Evolutionary conservation across 129 eudicot genomes (phyloP).

Genomic region (Flaveria linearis): DNA sequence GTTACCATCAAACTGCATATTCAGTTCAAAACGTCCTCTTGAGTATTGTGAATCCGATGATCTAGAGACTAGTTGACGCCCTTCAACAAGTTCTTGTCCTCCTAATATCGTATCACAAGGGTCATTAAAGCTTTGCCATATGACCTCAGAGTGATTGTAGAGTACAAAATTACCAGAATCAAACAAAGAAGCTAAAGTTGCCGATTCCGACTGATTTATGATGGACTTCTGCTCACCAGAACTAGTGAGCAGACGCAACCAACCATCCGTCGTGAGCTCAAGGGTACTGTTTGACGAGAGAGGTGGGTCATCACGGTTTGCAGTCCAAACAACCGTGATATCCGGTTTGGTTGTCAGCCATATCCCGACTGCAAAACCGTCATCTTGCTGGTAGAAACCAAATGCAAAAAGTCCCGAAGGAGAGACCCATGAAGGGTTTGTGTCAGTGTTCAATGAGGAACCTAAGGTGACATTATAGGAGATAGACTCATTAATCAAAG

Average conservation of each 20-base stretch:
- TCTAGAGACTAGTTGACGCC: conserved; percentile 16
- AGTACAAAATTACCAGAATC: conserved; percentile 42
- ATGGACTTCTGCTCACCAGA: background rate
- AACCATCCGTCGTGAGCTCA: conserved; percentile 22
- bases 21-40: conserved; percentile 24
- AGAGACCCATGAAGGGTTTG: conserved; percentile 37
- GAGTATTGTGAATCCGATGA: conserved; percentile 14
- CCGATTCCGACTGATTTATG: background rate
- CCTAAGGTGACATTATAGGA: conserved; percentile 27
- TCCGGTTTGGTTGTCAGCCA: conserved; percentile 34
- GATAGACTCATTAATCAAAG: background rate
- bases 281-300: conserved; percentile 31
- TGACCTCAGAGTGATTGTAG: background rate
- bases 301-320: conserved; percentile 39
- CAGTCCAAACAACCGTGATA: conserved; percentile 40
- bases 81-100: conserved; percentile 23
- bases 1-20: conserved; percentile 25
- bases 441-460: conserved; percentile 26
- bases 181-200: conserved; percentile 29
- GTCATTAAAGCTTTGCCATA: conserved; percentile 33
- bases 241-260: conserved; percentile 10
- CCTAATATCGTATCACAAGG: conserved; percentile 41
- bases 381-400: conserved; percentile 38
- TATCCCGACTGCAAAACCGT: conserved; percentile 39
- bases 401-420: conserved; percentile 40